phyloP scores from a whole-genome alignment of 129 eudicot species.

The Helichrysum umbraculigerum region DNA sequence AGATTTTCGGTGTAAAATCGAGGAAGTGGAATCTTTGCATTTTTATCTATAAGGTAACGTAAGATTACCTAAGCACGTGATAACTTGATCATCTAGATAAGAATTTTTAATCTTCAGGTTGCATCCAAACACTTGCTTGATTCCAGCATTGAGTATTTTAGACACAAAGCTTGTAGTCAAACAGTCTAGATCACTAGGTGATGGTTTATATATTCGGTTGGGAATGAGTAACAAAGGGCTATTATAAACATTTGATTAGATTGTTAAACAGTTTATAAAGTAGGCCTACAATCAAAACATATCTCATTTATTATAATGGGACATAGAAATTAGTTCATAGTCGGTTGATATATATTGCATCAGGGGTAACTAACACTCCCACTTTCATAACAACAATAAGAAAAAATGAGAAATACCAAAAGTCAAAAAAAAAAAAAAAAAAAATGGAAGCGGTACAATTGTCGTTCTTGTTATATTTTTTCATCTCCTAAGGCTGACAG shows the following conservation, averaged over 20 bases:
- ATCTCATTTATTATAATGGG: too few relatives aligned
- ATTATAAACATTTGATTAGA: neutral
- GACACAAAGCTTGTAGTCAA: too few relatives aligned
- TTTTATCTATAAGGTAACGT: conserved; percentile 52
- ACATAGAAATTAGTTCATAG: too few relatives aligned
- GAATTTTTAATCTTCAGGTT: neutral
- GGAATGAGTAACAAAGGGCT: neutral
- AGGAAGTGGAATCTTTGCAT: conserved; percentile 79
- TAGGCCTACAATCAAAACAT: neutral
- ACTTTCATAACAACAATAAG: neutral
- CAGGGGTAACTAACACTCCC: conserved; percentile 61
- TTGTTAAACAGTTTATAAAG: neutral
- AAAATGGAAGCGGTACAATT: too few relatives aligned
- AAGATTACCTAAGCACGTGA: neutral
- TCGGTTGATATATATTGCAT: conserved; percentile 55
- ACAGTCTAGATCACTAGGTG: too few relatives aligned
- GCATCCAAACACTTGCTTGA: neutral
- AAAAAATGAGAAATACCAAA: neutral
- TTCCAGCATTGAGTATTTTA: too few relatives aligned
- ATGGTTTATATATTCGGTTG: too few relatives aligned
- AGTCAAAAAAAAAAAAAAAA: neutral
- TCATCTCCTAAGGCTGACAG: neutral
- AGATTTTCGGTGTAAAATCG: conserved; percentile 71
- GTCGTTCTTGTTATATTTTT: too few relatives aligned
- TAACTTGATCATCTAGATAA: too few relatives aligned